Evolutionary conservation across 2,329 filamentous ascomycete genomes (phyloP).

Genomic region (Microcera coccophila): DNA sequence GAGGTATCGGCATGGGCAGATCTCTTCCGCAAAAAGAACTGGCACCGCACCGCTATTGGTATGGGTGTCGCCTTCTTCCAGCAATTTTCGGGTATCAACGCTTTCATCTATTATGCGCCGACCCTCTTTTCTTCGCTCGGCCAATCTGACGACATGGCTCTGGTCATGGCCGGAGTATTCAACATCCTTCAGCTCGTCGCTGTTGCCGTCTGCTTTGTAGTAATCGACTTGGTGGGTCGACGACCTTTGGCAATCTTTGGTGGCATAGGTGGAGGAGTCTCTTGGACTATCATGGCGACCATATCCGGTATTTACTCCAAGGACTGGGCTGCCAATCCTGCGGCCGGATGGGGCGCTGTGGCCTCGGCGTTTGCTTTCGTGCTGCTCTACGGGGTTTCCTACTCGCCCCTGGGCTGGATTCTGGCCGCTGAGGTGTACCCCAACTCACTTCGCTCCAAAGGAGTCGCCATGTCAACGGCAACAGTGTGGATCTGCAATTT

Average conservation of each 20-base stretch:
- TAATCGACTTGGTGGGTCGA: constrained; percentile 5
- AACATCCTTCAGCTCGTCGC: constrained; percentile 7
- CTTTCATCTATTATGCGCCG: constrained; percentile 44
- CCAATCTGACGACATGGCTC: constrained; percentile 5
- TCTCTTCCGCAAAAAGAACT: constrained; percentile 4
- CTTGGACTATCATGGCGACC: constrained; percentile 5
- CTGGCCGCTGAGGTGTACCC: constrained; percentile 7
- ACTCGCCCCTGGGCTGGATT: constrained; percentile 6
- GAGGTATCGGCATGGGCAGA: constrained; percentile 4
- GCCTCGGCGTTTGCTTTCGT: constrained; percentile 2
- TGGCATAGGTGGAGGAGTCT: constrained; percentile 2
- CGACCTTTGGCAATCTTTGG: constrained; percentile 1
- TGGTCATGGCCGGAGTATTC: constrained; percentile 7
- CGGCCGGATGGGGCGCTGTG: constrained; percentile 1
- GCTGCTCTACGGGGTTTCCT: constrained; percentile 1
- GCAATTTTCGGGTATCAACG: constrained; percentile 10
- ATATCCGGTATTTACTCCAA: not conserved
- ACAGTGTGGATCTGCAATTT: constrained; percentile 5
- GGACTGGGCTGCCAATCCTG: not conserved
- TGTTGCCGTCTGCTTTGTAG: constrained; percentile 5
- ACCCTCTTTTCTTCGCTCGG: constrained; percentile 26
- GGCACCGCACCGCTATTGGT: constrained; percentile 7
- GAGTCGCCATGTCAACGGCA: constrained; percentile 1
- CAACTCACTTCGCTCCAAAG: constrained; percentile 4
- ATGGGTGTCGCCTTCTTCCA: constrained; percentile 10